Conservation (phyloP, 2,329 filamentous ascomycete species). For the Apiospora pterosperma region DNA sequence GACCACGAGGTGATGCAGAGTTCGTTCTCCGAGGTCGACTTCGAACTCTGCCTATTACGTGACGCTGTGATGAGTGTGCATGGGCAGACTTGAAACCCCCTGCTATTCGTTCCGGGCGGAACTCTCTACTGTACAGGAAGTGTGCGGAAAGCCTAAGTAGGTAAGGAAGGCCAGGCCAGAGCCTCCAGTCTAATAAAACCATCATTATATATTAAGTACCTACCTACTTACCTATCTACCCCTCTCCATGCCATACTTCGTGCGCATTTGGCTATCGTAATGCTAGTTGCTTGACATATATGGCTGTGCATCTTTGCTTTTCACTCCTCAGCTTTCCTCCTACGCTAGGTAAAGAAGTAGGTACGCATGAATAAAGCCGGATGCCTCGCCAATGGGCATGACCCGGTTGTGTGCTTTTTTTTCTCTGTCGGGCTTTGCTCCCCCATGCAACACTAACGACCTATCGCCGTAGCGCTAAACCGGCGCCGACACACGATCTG, state of each 20-base stretch:
- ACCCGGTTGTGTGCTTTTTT: neutral
- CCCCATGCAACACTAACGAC: neutral
- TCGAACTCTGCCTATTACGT: neutral
- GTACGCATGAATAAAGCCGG: neutral
- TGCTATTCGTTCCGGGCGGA: neutral
- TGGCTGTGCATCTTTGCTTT: neutral
- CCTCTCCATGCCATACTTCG: neutral
- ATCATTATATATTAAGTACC: neutral
- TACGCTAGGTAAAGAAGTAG: no score
- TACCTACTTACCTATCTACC: no score
- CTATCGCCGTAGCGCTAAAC: neutral
- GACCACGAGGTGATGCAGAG: neutral
- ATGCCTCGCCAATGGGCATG: neutral
- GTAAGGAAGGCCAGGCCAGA: neutral
- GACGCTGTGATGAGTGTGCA: neutral
- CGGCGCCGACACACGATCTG: conserved; percentile 1
- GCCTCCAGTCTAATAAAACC: neutral
- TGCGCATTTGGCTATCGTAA: neutral
- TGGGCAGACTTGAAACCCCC: neutral
- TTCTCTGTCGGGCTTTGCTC: neutral
- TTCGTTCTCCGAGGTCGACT: neutral
- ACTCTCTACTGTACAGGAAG: neutral
- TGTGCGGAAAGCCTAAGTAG: neutral
- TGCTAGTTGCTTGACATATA: neutral
- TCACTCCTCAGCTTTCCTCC: neutral